Base-by-base conservation (phyloP, 2,329 filamentous ascomycete species). In the Ascochyta rabiei region DNA sequence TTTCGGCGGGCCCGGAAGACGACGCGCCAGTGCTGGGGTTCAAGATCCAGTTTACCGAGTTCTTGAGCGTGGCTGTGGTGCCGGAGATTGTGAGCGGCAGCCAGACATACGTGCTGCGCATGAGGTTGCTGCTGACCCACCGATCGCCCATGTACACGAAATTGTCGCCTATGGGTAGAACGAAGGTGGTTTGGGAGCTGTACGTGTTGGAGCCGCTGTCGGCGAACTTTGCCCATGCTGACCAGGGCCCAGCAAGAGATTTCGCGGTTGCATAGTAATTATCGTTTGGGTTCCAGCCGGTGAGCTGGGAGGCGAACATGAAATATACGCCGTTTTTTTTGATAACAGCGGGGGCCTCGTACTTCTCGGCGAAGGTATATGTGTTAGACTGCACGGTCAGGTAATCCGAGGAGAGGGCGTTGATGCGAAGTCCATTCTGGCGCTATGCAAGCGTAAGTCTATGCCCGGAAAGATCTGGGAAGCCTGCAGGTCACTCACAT, bases 101-200 rank as follows among this genome's bases (percentile, higher is more conserved):
- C 86, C 86, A 89, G 35, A 89, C 75, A 62, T 89, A 89, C 0
- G 85, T 87, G 46, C 81, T 84, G 0, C 81, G 75, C 70, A 81
- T 82, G 0, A 90, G 78, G 58, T 89, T 85, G n/a, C 70, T 69
- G 5, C 78, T 81, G 0, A 83, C 72, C 87, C 87, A 89, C 19
- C 87, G 82, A 71, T 90, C 87, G 18, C 87, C 87, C 73, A 88
- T 82, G 72, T 89, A 89, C 58, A 87, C 80, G 43, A 79, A 77
- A 6, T 64, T 70, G 34, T 75, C 72, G 34, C 75, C 68, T 23
- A 83, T 66, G 4, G 74, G 70, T 18, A 88, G 78, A 19, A 89
- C 78, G 61, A 80, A 88, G 31, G 79, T 84, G 0, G 84, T 86
- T 64, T 90, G 86, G 1, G 82, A 85, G 13, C 74, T 73, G 62